Base-by-base conservation (phyloP, 352 stramenopile genomes). In the Phytophthora ramorum region DNA sequence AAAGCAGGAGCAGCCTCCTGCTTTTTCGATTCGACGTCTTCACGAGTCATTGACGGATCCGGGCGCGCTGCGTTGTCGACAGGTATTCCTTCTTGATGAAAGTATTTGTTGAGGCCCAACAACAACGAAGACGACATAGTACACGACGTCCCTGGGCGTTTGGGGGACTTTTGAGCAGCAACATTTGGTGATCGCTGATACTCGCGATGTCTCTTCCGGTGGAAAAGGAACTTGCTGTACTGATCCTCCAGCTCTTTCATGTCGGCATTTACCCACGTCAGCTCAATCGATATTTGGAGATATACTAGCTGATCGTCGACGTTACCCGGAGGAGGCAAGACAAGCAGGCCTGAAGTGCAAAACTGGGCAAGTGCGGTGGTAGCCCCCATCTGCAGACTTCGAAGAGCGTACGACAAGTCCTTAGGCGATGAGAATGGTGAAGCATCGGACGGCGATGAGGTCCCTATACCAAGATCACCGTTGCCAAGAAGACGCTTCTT, bases 221-320 rank as follows among this genome's bases (percentile, higher is more conserved):
- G 52, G 2, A 58, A 28, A n/a, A 90, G 57, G 34, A 90, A 78
- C 10, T 44, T 60, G 14, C 78, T 74, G 32, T 85, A 83, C 17
- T 90, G 72, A 14, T 52, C 24, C 17, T 85, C 71, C 28, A 90
- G 73, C 14, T 70, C 45, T 20, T 65, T 50, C 14, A 82, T 72
- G 37, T 90, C 76, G 7, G 64, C 35, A 3, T 81, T 66, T 14
- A 87, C 61, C 81, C 78, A 90, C 43, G 58, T 51, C 7, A 88
- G 41, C 32, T 85, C 73, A 2, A 90, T 55, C 7, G 76, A 69
- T 8, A 81, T 37, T 1, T 71, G 58, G 48, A 90, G 65, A 32
- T 81, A 85, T 30, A 65, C 50, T n/a, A 71, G n/a, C 14, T 71
- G 54, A 2, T 63, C 34, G 40, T 63, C 44, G 30, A 75, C 44